phyloP scores from a whole-genome alignment of 257 asterid species.

The Avicennia marina region DNA sequence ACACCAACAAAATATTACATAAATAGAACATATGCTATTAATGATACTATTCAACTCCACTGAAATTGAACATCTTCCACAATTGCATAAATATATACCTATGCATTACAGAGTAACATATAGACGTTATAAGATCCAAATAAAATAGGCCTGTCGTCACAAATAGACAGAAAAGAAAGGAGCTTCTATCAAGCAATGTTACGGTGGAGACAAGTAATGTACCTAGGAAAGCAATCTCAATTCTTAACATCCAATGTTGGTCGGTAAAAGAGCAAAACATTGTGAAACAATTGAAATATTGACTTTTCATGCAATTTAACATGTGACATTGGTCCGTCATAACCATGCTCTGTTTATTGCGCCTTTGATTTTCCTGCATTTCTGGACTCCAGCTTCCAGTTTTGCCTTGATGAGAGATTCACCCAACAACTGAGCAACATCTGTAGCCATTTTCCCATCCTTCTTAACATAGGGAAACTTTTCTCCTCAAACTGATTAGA shows the following conservation, averaged over 20 bases:
- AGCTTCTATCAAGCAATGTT: too few species aligned
- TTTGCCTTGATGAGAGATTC: slow-evolving; percentile 67
- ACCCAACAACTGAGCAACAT: slow-evolving; percentile 74
- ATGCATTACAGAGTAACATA: neutral
- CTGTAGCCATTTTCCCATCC: slow-evolving; percentile 83
- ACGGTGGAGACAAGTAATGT: neutral
- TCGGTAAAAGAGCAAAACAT: neutral
- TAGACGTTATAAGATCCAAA: too few species aligned
- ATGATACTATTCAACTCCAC: neutral
- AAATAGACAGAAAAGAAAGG: neutral
- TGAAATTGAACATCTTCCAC: too few species aligned
- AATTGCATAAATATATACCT: too few species aligned
- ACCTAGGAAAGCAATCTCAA: neutral
- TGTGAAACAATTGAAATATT: slow-evolving; percentile 20
- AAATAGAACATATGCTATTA: neutral
- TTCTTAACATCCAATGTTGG: neutral
- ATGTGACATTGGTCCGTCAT: slow-evolving; percentile 60
- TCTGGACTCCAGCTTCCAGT: slow-evolving; percentile 89
- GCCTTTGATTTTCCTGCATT: slow-evolving; percentile 34
- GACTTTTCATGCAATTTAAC: slow-evolving; percentile 43
- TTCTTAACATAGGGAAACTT: slow-evolving; percentile 68
- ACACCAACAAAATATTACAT: too few species aligned
- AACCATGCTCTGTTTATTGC: slow-evolving; percentile 53
- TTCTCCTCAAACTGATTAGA: slow-evolving; percentile 79
- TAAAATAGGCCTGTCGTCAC: neutral